These are phyloP conservation scores for Solanum dulcamara DNA, from an alignment of 257 asterid species.

Conservation along the genomic window DNA sequence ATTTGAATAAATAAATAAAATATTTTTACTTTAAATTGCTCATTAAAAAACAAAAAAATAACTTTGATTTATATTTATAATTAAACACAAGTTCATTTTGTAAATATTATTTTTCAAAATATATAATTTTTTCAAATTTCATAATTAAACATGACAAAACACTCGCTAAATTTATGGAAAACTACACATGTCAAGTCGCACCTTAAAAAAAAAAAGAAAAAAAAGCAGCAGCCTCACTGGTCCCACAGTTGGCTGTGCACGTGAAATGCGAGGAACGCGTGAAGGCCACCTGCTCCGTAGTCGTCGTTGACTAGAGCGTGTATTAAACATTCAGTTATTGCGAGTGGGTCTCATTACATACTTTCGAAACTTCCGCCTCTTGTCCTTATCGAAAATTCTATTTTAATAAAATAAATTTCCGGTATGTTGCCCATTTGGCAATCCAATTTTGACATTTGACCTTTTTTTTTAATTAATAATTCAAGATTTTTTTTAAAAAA, in stretches of 20 bases:
- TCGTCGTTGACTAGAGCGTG: neutral
- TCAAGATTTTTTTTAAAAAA: neutral
- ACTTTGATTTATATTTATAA: neutral
- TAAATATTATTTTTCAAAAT: too few relatives aligned
- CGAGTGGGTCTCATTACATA: neutral
- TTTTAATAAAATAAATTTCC: neutral
- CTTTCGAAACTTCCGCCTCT: neutral
- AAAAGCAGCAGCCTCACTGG: neutral
- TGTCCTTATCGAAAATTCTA: neutral
- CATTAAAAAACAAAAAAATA: neutral
- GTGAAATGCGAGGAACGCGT: neutral
- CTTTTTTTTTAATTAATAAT: fast-evolving
- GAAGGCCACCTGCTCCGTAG: neutral
- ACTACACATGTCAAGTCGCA: neutral
- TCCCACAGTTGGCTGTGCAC: neutral
- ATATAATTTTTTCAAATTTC: too few relatives aligned
- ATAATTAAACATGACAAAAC: neutral
- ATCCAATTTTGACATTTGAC: neutral
- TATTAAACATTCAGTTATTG: neutral
- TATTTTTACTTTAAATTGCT: neutral
- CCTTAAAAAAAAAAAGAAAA: neutral
- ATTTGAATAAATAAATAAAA: too few relatives aligned
- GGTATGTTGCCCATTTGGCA: neutral
- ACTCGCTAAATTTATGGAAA: too few relatives aligned
- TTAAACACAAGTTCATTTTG: too few relatives aligned